Conservation (phyloP, 2,329 filamentous ascomycete genomes). For the Botrytis fragariae region DNA sequence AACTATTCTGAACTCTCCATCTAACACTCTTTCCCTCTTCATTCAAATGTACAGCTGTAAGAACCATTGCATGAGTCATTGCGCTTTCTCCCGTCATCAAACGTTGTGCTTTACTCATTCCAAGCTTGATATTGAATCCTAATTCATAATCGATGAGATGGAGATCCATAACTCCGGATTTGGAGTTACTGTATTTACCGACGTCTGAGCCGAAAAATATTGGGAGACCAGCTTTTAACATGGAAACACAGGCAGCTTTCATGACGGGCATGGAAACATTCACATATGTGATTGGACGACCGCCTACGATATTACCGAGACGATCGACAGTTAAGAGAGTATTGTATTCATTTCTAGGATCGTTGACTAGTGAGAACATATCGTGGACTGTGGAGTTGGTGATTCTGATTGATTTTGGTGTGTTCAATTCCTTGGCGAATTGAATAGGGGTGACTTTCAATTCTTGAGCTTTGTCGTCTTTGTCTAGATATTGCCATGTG, state of each 20-base stretch:
- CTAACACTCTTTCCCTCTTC: slow-evolving; percentile 62
- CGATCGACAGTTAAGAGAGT: slow-evolving; percentile 72
- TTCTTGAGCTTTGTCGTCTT: slow-evolving; percentile 60
- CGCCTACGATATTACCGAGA: slow-evolving; percentile 79
- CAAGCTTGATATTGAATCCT: slow-evolving; percentile 74
- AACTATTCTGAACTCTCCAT: slow-evolving; percentile 87
- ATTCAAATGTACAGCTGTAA: slow-evolving; percentile 81
- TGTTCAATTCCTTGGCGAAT: slow-evolving; percentile 68
- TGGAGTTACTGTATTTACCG: slow-evolving; percentile 71
- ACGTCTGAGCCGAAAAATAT: slow-evolving; percentile 90
- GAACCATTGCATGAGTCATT: slow-evolving; percentile 92
- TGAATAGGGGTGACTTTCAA: slow-evolving; percentile 64
- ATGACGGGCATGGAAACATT: slow-evolving; percentile 74
- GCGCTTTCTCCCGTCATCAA: slow-evolving; percentile 70
- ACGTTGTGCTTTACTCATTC: slow-evolving; percentile 72
- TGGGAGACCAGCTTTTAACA: slow-evolving; percentile 74
- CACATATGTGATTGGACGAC: slow-evolving; percentile 73
- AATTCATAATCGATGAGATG: slow-evolving; percentile 75
- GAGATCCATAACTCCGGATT: slow-evolving; percentile 75
- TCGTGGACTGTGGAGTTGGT: slow-evolving; percentile 60
- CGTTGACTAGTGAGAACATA: slow-evolving; percentile 81
- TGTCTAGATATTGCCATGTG: slow-evolving; percentile 76
- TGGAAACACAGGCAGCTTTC: slow-evolving; percentile 70
- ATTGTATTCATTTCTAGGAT: slow-evolving; percentile 74
- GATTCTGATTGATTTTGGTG: slow-evolving; percentile 54